Base-by-base conservation (phyloP, 179 eudicot species). In the Dionaea muscipula region DNA sequence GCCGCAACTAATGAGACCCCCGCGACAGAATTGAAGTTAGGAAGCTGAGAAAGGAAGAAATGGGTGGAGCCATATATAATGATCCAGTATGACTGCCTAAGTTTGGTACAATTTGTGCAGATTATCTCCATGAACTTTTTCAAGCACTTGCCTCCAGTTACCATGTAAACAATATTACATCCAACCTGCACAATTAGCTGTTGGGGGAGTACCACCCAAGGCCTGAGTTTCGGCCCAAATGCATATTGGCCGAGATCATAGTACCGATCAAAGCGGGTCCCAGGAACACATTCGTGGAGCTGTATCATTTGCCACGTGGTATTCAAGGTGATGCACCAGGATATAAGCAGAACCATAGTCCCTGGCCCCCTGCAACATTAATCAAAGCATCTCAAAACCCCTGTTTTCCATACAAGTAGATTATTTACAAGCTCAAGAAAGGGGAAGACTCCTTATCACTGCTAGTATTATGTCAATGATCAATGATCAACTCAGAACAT, bases 271-370 rank as follows among this genome's bases (percentile, higher is more conserved):
- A 85, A 87, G 0, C 94, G 86, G 4, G 69, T 75, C 14, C 96
- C 96, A 0, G 96, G 96, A 1, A 82, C 77, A 19, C 78, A 76
- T 59, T 87, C 96, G 19, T 85, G 96, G 57, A 87, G 83, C 50
- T 87, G 85, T 50, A 74, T 82, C 79, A 87, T 67, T 56, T 85
- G 90, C 90, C 96, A 78, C 96, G 85, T 85, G 4, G 83, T 71
- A 51, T 82, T 60, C 26, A 87, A 51, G 19, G 96, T 87, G 44
- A 87, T 69, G 55, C 80, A 82, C 94, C 96, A 87, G 24, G 87
- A 80, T 36, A 87, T 19, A 10, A 77, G 60, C 85, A 87, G 65
- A 15, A 82, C 77, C 57, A 75, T 37, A 50, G 70, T 76, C 45
- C 96, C 96, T 26, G 91, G 90, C 10, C 91, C 94, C 96, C 85